phyloP scores from a whole-genome alignment of 345 rosid species.

The Bretschneidera sinensis region DNA sequence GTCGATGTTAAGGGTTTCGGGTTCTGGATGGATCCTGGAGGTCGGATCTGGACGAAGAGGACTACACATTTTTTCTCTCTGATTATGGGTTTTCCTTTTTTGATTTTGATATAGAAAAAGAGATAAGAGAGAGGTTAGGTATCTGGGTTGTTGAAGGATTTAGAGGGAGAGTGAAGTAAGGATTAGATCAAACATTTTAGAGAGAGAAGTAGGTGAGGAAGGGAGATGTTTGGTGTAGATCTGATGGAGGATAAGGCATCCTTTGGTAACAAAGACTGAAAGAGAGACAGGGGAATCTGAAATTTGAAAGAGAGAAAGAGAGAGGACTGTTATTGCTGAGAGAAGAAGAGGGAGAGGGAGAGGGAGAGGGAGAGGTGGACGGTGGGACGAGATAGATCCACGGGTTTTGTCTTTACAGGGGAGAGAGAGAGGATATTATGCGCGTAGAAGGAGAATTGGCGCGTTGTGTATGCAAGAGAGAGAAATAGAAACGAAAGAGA shows the following conservation, averaged over 20 bases:
- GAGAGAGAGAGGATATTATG: neutral
- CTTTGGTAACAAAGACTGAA: neutral
- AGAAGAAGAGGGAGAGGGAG: no score
- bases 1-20: slow-evolving; percentile 37
- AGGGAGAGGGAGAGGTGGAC: no score
- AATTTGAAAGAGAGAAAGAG: neutral
- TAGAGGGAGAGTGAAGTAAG: neutral
- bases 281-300: neutral
- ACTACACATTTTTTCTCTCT: slow-evolving; percentile 12
- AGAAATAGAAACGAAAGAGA: slow-evolving; percentile 1
- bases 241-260: slow-evolving; percentile 11
- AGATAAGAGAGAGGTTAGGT: neutral
- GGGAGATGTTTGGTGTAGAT: neutral
- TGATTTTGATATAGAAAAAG: neutral
- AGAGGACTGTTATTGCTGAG: neutral
- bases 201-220: neutral
- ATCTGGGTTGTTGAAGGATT: neutral
- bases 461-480: neutral
- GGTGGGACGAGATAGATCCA: slow-evolving; percentile 37
- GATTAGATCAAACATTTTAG: neutral
- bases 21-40: slow-evolving; percentile 47
- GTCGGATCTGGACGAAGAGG: slow-evolving; percentile 46
- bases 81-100: no score
- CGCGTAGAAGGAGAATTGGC: neutral
- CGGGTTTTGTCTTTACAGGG: slow-evolving; percentile 24